Evolutionary conservation across 2,329 filamentous ascomycete species (phyloP), one percentile per base, ranked within the genome.

Genomic region (Alternaria arbusti): DNA sequence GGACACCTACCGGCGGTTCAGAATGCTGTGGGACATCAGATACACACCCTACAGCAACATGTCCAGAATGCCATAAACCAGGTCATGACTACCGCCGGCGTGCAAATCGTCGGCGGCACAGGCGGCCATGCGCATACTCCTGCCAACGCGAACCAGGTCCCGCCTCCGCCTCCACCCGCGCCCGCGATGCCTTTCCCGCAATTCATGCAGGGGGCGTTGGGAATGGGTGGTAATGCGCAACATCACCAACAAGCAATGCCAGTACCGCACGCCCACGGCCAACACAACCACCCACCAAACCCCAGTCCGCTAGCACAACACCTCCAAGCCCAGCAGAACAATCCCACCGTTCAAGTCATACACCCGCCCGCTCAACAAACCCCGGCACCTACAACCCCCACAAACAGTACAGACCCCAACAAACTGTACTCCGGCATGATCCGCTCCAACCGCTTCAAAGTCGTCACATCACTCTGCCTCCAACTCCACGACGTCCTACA

Each of bases 401-500:
- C 49, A 15, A 36, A 43, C 52, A n/a, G 15, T 17, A 45, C 51
- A 23, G 46, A 61, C 36, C 10, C 47, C 17, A 54, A 63, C 56
- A 59, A 62, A 30, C 70, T 78, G 47, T 72, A 74, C 61, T 67
- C 72, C 13, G 70, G 69, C 20, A 78, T 79, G 65, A 69, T 78
- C 45, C 76, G 77, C 55, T 79, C 75, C 71, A 73, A 76, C 65
- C 77, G 78, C 62, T 78, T 79, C 61, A 72, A 76, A 45, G 76
- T 76, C 45, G 68, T 80, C 54, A 76, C 79, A 54, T 71, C 70
- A 4, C 70, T 80, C 20, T 79, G 76, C 45, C 66, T 79, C 6
- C 72, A 71, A 9, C 69, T 80, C 20, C 71, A 74, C 49, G 78
- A 78, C 44, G 51, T 45, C 23, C 28, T 60, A 69, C 72, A 26